Conservation (phyloP, 179 eudicot species). For the Camellia oleifera region DNA sequence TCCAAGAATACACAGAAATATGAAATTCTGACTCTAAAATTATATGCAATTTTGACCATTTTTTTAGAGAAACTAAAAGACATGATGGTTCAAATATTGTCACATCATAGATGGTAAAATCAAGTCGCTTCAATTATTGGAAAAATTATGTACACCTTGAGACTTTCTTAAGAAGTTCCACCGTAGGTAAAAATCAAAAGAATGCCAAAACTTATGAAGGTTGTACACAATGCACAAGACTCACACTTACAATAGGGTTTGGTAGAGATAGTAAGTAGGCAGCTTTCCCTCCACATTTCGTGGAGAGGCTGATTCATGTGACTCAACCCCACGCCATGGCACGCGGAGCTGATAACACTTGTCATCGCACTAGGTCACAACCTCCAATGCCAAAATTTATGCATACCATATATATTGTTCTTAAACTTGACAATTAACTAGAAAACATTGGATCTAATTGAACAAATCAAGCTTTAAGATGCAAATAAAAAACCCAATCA, state of each 20-base stretch:
- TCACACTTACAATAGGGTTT: too few relatives aligned
- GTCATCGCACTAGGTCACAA: too few relatives aligned
- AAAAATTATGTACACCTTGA: not conserved
- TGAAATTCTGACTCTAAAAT: not conserved
- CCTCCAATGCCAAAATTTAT: too few relatives aligned
- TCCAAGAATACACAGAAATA: not conserved
- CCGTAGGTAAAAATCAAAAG: not conserved
- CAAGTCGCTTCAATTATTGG: not conserved
- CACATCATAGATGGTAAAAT: not conserved
- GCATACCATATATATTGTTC: too few relatives aligned
- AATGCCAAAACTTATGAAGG: not conserved
- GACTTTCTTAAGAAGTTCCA: not conserved
- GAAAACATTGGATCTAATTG: not conserved
- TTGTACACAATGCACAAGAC: too few relatives aligned
- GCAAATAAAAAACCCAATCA: not conserved
- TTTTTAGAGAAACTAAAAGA: too few relatives aligned
- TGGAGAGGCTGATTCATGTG: too few relatives aligned
- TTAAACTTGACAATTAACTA: not conserved
- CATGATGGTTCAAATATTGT: not conserved
- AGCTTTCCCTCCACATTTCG: too few relatives aligned
- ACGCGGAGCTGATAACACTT: too few relatives aligned
- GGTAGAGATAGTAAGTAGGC: too few relatives aligned
- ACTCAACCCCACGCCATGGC: too few relatives aligned
- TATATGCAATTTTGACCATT: not conserved
- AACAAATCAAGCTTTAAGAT: constrained; percentile 1